Evolutionary conservation across 2,329 filamentous ascomycete genomes (phyloP), one percentile per base, ranked within the genome.

Genomic region (Fusarium armeniacum): DNA sequence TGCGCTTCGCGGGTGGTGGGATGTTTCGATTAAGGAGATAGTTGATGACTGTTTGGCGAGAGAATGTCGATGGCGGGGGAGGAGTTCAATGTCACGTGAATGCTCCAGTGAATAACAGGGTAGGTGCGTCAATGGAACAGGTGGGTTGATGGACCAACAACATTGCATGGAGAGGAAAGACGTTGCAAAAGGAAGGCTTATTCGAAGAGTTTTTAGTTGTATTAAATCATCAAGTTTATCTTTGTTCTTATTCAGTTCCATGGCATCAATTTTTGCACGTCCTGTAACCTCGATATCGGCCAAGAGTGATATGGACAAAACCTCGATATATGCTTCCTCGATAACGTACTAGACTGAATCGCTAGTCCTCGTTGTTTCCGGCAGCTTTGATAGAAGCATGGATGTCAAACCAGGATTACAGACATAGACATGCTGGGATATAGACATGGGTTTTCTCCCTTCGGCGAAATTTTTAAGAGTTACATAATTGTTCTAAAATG

Each of bases 11-110:
- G 69, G 54, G 65, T 69, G 72, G 72, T 72, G 74, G 74, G 72
- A 78, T 78, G 75, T 73, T 80, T 79, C 78, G 74, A 78, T 78
- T 78, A 79, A 76, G 73, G 76, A 75, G 72, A 75, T 65, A 73
- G 69, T 71, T 62, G 65, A 59, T 65, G 70, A 52, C 54, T 38
- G 46, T 67, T 69, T 57, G 63, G 60, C 60, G 71, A 68, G 56
- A 61, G 72, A 76, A 77, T 74, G 70, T 74, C 64, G 70, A 71
- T 76, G 73, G 76, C 75, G 76, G 76, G 76, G 75, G 67, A 62
- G 64, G 69, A 67, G 59, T 54, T 40, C 6, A 11, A 20, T 40
- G 0, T 36, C 73, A 75, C 73, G 73, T 75, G 73, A 73, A 3
- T 13, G 6, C 8, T n/a, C 38, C 49, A 47, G 38, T 44, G 54